These are phyloP conservation scores for Candida pseudofarinosa DNA, from an alignment of 805 yeast genomes.

Conservation along the genomic window DNA sequence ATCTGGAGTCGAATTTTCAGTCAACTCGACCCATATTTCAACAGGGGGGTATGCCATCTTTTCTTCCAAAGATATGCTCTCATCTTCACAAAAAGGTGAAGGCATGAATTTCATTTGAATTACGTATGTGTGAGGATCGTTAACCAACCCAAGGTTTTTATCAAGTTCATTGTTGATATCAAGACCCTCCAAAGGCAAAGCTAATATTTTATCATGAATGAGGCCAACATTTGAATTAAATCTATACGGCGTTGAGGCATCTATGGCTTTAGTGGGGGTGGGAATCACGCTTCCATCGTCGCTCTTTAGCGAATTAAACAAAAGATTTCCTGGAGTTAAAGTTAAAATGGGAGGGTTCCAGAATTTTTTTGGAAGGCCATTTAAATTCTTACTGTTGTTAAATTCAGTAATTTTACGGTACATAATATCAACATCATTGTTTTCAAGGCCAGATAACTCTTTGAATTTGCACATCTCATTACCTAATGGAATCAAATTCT, in stretches of 20 bases:
- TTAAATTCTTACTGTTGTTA: constrained; percentile 15
- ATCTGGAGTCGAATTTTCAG: constrained; percentile 30
- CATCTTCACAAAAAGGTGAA: constrained; percentile 29
- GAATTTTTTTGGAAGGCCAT: constrained; percentile 16
- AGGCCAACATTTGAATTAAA: constrained; percentile 34
- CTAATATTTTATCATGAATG: constrained; percentile 27
- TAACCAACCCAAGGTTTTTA: constrained; percentile 15
- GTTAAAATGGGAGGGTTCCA: constrained; percentile 28
- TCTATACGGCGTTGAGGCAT: constrained; percentile 9
- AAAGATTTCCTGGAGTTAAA: constrained; percentile 36
- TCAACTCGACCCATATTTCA: constrained; percentile 52
- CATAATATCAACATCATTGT: constrained; percentile 16
- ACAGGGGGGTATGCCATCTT: constrained; percentile 46
- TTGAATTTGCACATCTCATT: not conserved
- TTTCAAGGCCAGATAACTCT: constrained; percentile 2
- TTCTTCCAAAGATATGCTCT: constrained; percentile 8
- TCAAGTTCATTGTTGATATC: constrained; percentile 13
- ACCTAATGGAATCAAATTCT: too few species aligned
- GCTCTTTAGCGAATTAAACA: constrained; percentile 18
- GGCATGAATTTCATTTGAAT: constrained; percentile 47
- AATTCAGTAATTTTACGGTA: constrained; percentile 24
- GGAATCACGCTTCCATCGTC: not conserved
- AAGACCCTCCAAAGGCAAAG: constrained; percentile 22
- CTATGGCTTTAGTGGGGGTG: not conserved
- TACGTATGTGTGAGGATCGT: constrained; percentile 32